These are phyloP conservation scores for Agrostemma githago DNA, from an alignment of 148 eudicot species.

Conservation along the genomic window DNA sequence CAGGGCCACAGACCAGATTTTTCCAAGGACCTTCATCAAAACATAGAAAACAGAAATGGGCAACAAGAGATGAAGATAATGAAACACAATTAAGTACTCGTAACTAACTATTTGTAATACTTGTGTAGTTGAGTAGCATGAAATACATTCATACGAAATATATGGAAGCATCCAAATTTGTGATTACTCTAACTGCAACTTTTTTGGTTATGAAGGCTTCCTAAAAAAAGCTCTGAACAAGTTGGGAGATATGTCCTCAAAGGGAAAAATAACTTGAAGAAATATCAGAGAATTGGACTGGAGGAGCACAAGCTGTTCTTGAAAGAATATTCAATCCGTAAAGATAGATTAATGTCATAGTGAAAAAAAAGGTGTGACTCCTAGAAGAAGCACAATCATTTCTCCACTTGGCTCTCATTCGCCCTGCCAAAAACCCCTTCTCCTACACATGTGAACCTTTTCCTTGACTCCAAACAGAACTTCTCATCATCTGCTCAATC, in stretches of 20 bases:
- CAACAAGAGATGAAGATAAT: neutral
- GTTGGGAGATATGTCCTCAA: neutral
- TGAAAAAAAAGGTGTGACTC: neutral
- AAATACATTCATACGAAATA: neutral
- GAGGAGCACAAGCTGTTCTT: neutral
- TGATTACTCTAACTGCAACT: neutral
- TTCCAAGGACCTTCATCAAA: slow-evolving; percentile 74
- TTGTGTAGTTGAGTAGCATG: neutral
- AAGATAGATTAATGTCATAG: neutral
- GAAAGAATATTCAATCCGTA: neutral
- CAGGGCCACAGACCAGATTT: slow-evolving; percentile 79
- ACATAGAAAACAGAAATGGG: neutral
- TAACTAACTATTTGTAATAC: neutral
- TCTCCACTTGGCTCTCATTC: too few relatives aligned
- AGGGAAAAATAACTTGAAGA: neutral
- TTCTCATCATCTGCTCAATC: too few relatives aligned
- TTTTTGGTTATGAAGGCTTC: neutral
- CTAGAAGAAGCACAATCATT: too few relatives aligned
- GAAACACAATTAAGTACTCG: neutral
- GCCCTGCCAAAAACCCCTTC: too few relatives aligned
- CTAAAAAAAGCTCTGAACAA: neutral
- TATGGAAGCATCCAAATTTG: neutral
- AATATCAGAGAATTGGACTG: neutral
- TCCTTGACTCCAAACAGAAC: too few relatives aligned
- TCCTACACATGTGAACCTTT: too few relatives aligned